Conservation (phyloP, 2,329 filamentous ascomycete genomes). For the Fusarium aywerte region DNA sequence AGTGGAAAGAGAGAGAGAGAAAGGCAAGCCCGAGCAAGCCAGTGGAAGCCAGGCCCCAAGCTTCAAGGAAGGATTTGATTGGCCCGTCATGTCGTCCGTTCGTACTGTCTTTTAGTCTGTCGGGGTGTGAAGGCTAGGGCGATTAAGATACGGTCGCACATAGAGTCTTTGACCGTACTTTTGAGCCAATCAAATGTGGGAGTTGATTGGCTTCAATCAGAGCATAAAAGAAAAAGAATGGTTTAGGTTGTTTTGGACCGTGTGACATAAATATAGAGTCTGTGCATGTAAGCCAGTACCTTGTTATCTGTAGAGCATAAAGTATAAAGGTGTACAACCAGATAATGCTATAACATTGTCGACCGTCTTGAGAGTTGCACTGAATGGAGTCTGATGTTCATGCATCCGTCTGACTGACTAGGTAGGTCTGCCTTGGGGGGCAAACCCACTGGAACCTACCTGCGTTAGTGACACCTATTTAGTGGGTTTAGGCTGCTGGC, state of each 20-base stretch:
- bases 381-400: not conserved
- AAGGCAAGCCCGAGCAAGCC: not conserved
- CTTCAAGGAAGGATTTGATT: constrained; percentile 25
- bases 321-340: not conserved
- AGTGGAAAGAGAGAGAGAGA: constrained; percentile 5
- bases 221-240: constrained; percentile 12
- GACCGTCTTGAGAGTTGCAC: not conserved
- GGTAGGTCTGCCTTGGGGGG: not conserved
- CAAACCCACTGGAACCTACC: not conserved
- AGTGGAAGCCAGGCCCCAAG: constrained; percentile 25
- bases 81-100: constrained; percentile 33
- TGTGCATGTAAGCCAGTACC: not conserved
- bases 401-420: not conserved
- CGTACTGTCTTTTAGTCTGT: constrained; percentile 35
- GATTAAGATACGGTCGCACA: constrained; percentile 26
- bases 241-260: not conserved
- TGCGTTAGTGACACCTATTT: constrained; percentile 5
- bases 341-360: not conserved
- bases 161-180: constrained; percentile 18
- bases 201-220: constrained; percentile 9
- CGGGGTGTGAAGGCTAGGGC: constrained; percentile 11
- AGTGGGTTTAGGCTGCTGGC: constrained; percentile 16
- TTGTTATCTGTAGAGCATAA: not conserved
- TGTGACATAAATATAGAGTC: constrained; percentile 21
- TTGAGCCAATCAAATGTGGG: constrained; percentile 11